Percentiles rank a stretch among this genome's conserved stretches.
phyloP scores from a whole-genome alignment of 1,139 yeast species.

The Candida gigantensis region DNA sequence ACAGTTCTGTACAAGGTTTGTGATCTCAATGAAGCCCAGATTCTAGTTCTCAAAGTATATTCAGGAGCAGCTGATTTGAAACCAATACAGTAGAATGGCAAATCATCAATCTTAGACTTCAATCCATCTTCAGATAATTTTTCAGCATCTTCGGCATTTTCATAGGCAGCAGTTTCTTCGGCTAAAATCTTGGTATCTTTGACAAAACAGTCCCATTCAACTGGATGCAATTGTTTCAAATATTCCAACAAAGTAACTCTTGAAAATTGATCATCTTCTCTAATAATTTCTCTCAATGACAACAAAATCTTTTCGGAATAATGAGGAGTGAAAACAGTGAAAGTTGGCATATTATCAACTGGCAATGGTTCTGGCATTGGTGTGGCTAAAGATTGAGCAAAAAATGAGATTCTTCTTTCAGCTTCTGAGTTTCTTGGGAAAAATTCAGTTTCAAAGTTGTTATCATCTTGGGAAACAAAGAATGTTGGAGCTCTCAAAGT shows the following conservation, averaged over 20 bases:
- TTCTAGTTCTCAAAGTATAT: slow-evolving; percentile 95
- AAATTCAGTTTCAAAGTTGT: slow-evolving; percentile 90
- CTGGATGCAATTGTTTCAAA: slow-evolving; percentile 96
- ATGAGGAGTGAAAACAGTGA: slow-evolving; percentile 96
- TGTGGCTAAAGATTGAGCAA: slow-evolving; percentile 97
- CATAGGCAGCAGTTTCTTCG: slow-evolving; percentile 92
- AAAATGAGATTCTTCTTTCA: slow-evolving; percentile 98
- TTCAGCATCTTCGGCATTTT: slow-evolving; percentile 69
- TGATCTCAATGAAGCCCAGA: slow-evolving; percentile 98
- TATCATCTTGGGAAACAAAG: slow-evolving; percentile 97
- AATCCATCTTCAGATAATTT: slow-evolving; percentile 64
- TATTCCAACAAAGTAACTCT: slow-evolving; percentile 95
- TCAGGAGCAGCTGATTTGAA: slow-evolving; percentile 99
- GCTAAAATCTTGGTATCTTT: slow-evolving; percentile 98
- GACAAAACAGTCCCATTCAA: slow-evolving; percentile 99
- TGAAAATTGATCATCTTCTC: slow-evolving; percentile 98
- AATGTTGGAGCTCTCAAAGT: slow-evolving; percentile 98
- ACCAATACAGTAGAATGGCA: slow-evolving; percentile 98
- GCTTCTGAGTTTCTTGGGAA: slow-evolving; percentile 98
- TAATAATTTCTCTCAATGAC: slow-evolving; percentile 93
- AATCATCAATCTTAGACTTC: slow-evolving; percentile 90
- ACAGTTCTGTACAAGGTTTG: slow-evolving; percentile 98
- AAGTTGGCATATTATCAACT: slow-evolving; percentile 98
- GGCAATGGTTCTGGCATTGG: slow-evolving; percentile 99
- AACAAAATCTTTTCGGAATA: slow-evolving; percentile 94